Conservation (phyloP, 1,284 basidiomycete genomes). For the Melampsora americana region DNA sequence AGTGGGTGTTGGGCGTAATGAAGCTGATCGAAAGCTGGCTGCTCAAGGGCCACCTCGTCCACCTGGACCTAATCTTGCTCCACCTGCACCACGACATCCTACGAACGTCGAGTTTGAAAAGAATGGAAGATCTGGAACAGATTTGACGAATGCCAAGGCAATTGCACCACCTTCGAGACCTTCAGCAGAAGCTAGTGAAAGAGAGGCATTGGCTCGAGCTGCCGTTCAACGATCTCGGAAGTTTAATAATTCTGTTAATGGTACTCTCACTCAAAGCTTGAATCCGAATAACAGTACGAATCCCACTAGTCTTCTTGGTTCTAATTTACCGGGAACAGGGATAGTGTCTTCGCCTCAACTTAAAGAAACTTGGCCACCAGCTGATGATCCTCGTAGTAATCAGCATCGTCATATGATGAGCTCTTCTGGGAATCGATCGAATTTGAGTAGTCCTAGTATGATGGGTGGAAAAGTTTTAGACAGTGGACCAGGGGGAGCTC, state of each 20-base stretch:
- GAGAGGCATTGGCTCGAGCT: slow-evolving; percentile 39
- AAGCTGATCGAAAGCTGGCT: slow-evolving; percentile 30
- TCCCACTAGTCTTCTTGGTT: not conserved
- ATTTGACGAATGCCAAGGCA: slow-evolving; percentile 4
- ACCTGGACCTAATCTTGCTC: slow-evolving; percentile 6
- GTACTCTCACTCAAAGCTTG: not conserved
- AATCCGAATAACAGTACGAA: not conserved
- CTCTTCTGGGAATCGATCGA: too few species aligned
- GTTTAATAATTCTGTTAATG: slow-evolving; percentile 6
- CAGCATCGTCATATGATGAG: too few species aligned
- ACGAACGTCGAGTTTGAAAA: not conserved
- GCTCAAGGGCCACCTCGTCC: slow-evolving; percentile 10
- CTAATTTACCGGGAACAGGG: not conserved
- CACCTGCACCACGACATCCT: slow-evolving; percentile 1
- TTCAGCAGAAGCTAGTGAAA: slow-evolving; percentile 32
- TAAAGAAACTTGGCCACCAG: slow-evolving; percentile 1
- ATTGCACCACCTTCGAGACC: slow-evolving; percentile 9
- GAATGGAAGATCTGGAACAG: slow-evolving; percentile 14
- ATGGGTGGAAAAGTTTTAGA: too few species aligned
- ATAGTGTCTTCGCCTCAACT: not conserved
- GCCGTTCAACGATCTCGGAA: slow-evolving; percentile 40
- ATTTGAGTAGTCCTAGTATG: too few species aligned
- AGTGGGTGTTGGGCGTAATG: slow-evolving; percentile 9
- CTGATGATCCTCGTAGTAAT: too few species aligned
- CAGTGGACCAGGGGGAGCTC: too few species aligned